These are phyloP conservation scores for Hyparrhenia diplandra DNA, from an alignment of 176 grass and related monocot species.

Conservation along the genomic window DNA sequence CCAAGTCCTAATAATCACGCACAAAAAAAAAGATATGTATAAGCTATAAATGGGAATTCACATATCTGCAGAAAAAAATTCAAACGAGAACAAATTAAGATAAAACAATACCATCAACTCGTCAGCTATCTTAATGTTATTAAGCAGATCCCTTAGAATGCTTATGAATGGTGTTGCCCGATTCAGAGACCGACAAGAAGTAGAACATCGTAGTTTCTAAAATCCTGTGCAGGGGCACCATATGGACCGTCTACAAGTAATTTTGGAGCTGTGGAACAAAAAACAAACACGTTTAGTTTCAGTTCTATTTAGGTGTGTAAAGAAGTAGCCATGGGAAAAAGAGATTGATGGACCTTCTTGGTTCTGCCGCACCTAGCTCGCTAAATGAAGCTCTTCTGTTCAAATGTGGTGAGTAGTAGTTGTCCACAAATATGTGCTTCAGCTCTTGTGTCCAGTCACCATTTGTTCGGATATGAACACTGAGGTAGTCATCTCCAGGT, in stretches of 20 bases:
- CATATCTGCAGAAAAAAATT: background rate
- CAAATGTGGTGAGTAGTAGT: constrained; percentile 61
- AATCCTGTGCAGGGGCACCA: constrained; percentile 89
- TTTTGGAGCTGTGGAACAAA: constrained; percentile 58
- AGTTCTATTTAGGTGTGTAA: background rate
- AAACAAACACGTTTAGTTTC: constrained; percentile 19
- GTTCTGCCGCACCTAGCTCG: constrained; percentile 51
- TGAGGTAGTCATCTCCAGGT: constrained; percentile 90
- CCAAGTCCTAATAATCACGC: constrained; percentile 56
- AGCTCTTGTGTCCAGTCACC: constrained; percentile 99
- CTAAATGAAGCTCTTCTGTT: constrained; percentile 68
- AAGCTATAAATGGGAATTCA: background rate
- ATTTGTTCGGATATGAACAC: constrained; percentile 88
- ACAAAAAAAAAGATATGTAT: background rate
- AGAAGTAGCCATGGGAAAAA: background rate
- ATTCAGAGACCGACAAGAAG: constrained; percentile 93
- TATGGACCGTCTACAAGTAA: constrained; percentile 96
- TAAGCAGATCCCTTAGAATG: constrained; percentile 91
- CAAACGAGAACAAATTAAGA: background rate
- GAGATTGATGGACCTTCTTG: constrained; percentile 54
- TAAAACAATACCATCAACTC: constrained; percentile 68
- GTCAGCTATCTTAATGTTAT: constrained; percentile 96
- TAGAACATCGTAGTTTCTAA: constrained; percentile 93
- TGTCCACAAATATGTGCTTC: constrained; percentile 83
- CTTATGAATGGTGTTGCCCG: constrained; percentile 92